phyloP scores from a whole-genome alignment of 1,139 yeast species.

The Kurtzmaniella quercitrusa region DNA sequence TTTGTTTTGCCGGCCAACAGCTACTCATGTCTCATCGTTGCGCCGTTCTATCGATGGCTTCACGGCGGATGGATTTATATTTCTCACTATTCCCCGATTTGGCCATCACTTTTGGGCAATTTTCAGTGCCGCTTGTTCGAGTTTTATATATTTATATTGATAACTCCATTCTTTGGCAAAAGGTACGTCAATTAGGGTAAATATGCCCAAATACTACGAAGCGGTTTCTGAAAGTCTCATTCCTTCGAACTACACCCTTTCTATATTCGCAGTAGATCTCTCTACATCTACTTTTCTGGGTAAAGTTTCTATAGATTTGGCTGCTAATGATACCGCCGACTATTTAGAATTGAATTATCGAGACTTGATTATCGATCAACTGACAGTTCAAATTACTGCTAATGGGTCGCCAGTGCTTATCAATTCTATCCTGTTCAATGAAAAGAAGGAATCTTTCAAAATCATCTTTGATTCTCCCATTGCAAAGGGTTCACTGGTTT shows the following conservation, averaged over 20 bases:
- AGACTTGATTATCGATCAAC: conserved; percentile 22
- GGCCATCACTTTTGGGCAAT: background rate
- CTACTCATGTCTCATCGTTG: too few relatives aligned
- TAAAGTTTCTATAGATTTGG: conserved; percentile 33
- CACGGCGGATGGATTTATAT: background rate
- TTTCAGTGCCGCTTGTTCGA: background rate
- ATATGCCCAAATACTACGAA: conserved; percentile 23
- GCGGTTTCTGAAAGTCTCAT: conserved; percentile 40
- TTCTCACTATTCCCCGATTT: background rate
- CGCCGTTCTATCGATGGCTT: background rate
- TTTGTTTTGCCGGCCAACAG: too few relatives aligned
- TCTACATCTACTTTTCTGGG: conserved; percentile 35
- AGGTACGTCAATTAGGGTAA: background rate
- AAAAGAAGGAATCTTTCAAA: conserved; percentile 24
- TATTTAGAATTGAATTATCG: conserved; percentile 42
- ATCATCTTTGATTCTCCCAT: conserved; percentile 16
- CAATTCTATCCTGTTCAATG: conserved; percentile 16
- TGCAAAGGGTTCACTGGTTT: conserved; percentile 13
- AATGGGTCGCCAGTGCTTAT: conserved; percentile 10
- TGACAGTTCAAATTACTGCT: conserved; percentile 11
- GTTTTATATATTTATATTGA: background rate
- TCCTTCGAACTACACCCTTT: conserved; percentile 43
- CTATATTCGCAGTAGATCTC: conserved; percentile 33
- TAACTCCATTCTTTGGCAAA: background rate
- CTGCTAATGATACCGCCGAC: conserved; percentile 26